Base-by-base conservation (phyloP, 2,329 filamentous ascomycete species). In the Fusarium guadeloupense region DNA sequence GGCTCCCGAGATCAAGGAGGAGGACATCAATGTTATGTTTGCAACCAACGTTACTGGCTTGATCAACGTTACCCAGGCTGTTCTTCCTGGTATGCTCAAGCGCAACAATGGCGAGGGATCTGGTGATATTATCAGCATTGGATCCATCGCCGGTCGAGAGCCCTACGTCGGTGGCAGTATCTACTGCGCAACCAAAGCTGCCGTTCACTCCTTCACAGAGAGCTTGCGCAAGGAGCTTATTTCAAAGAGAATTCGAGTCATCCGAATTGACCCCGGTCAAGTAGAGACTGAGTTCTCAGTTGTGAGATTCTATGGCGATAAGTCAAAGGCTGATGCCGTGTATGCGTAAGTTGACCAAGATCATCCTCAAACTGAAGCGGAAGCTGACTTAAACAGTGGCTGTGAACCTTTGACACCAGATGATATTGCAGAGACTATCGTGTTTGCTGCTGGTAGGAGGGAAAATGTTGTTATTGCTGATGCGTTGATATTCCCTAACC, bases 211-310 rank as follows among this genome's bases (percentile, higher is more conserved):
- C 53, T 97, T 96, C 77, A 93, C 91, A 0, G 92, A 96, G 48
- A 84, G 89, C 9, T 76, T 97, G 71, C 83, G 93, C 61, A 91
- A 88, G 72, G 93, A 97, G 77, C 82, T 96, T 50, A 89, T 97
- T 64, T 82, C 89, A 5, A 91, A 89, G 20, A 82, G 90, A 47
- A 91, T 97, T 59, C 81, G 93, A 46, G 83, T 97, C 56, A 96
- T 97, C 58, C 90, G 92, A 74, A 84, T 97, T 66, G 93, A 97
- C 71, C 93, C 93, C 0, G 93, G 93, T 19, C 92, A 96, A 77
- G 93, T 97, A 31, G 92, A 97, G 82, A 97, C 93, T n/a, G 91
- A 97, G 73, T 97, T 97, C 77, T 94, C 90, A 1, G 81, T 97
- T 9, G 91, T 97, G 30, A 84, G 93, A 59, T 97, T 94, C 76